Conservation (phyloP, 257 asterid species). For the Linaria vulgaris region DNA sequence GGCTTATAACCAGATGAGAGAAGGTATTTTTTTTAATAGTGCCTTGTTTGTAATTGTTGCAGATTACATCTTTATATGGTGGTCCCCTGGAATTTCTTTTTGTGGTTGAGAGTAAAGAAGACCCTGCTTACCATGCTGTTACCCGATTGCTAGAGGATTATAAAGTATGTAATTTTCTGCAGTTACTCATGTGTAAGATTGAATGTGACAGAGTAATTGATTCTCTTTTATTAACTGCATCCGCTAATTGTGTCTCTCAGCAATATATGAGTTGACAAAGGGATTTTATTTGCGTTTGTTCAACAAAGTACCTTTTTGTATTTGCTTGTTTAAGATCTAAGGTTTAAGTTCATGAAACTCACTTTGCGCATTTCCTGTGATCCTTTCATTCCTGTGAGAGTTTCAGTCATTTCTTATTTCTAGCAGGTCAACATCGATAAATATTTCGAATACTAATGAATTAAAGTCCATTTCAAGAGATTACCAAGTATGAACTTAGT, state of each 20-base stretch:
- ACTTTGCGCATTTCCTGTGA: conserved; percentile 17
- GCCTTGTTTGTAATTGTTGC: conserved; percentile 37
- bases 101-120: conserved; percentile 86
- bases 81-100: conserved; percentile 93
- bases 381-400: background rate
- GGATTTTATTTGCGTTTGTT: background rate
- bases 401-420: background rate
- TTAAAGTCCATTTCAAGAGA: conserved; percentile 11
- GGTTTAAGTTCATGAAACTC: conserved; percentile 1
- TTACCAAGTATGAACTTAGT: background rate
- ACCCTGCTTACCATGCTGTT: conserved; percentile 91
- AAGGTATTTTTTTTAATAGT: conserved; percentile 15
- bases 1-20: conserved; percentile 20
- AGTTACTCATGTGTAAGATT: conserved; percentile 13
- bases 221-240: conserved; percentile 11
- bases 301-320: background rate
- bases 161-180: conserved; percentile 52
- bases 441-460: background rate
- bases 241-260: conserved; percentile 19
- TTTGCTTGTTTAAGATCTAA: conserved; percentile 6
- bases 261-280: conserved; percentile 22
- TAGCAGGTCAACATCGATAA: background rate
- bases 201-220: conserved; percentile 16
- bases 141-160: conserved; percentile 62
- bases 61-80: conserved; percentile 95